Conservation (phyloP, 805 yeast genomes). For the Ascoidea rubescens region DNA sequence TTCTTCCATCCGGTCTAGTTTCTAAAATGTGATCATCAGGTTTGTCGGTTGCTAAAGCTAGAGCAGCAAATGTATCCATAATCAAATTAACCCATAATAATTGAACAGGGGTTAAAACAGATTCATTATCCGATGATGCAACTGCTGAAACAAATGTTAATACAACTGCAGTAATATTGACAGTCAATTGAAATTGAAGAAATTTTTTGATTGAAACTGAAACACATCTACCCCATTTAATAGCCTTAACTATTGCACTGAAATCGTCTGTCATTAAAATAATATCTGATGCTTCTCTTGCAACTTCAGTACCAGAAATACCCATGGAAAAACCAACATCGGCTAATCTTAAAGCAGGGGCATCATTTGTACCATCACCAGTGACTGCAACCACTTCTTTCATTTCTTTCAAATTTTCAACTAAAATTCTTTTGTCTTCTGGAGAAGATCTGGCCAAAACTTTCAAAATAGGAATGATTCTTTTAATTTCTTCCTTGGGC, state of each 20-base stretch:
- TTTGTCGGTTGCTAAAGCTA: constrained; percentile 94
- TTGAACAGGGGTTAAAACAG: constrained; percentile 95
- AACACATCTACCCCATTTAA: constrained; percentile 98
- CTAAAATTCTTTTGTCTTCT: constrained; percentile 82
- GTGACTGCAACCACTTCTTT: constrained; percentile 98
- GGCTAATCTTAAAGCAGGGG: constrained; percentile 91
- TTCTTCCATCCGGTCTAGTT: constrained; percentile 74
- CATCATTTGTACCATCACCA: constrained; percentile 99
- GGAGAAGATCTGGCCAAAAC: constrained; percentile 94
- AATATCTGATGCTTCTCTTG: constrained; percentile 92
- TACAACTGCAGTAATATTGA: constrained; percentile 90
- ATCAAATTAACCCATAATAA: constrained; percentile 93
- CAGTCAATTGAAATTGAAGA: constrained; percentile 93
- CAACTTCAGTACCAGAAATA: constrained; percentile 95
- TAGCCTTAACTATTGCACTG: constrained; percentile 87
- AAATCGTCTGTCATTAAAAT: constrained; percentile 92
- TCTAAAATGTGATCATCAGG: constrained; percentile 75
- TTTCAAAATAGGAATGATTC: constrained; percentile 56
- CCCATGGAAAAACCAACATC: constrained; percentile 99
- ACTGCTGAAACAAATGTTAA: constrained; percentile 91
- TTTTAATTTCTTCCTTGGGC: constrained; percentile 36
- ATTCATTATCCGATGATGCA: constrained; percentile 59
- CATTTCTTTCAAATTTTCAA: constrained; percentile 58
- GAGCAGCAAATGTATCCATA: constrained; percentile 96
- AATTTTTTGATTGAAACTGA: constrained; percentile 89